Conservation (phyloP, 495 filamentous ascomycete genomes). For the Cryomyces antarcticus region DNA sequence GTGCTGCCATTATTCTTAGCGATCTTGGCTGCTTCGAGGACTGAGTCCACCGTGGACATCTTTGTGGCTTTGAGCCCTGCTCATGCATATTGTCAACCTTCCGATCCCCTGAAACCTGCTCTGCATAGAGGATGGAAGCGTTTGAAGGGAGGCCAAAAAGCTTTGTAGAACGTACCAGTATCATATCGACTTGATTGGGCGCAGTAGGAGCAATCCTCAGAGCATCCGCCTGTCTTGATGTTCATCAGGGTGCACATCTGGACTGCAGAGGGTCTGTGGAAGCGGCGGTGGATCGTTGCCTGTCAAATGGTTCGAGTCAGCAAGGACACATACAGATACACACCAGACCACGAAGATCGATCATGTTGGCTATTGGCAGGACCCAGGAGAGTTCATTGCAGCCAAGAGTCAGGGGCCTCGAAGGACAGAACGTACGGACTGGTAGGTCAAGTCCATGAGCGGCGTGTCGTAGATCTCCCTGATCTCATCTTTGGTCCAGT, state of each 20-base stretch:
- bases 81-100: no score
- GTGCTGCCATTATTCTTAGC: conserved; percentile 64
- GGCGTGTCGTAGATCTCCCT: conserved; percentile 55
- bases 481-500: conserved; percentile 65
- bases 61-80: conserved; percentile 43
- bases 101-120: no score
- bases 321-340: neutral
- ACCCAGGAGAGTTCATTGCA: conserved; percentile 4
- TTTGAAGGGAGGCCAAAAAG: no score
- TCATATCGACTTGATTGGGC: conserved; percentile 65
- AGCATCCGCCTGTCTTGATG: conserved; percentile 85
- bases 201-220: conserved; percentile 77
- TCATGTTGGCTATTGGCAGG: neutral
- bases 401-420: neutral
- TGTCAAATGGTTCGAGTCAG: conserved; percentile 10
- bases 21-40: conserved; percentile 51
- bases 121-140: no score
- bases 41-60: conserved; percentile 54
- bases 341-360: neutral
- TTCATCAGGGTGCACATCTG: conserved; percentile 87
- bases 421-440: conserved; percentile 34
- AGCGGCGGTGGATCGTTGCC: conserved; percentile 56
- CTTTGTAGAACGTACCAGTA: conserved; percentile 27
- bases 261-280: conserved; percentile 58
- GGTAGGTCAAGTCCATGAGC: conserved; percentile 53